Evolutionary conservation across 345 rosid species (phyloP).

Genomic region (Draba incana): DNA sequence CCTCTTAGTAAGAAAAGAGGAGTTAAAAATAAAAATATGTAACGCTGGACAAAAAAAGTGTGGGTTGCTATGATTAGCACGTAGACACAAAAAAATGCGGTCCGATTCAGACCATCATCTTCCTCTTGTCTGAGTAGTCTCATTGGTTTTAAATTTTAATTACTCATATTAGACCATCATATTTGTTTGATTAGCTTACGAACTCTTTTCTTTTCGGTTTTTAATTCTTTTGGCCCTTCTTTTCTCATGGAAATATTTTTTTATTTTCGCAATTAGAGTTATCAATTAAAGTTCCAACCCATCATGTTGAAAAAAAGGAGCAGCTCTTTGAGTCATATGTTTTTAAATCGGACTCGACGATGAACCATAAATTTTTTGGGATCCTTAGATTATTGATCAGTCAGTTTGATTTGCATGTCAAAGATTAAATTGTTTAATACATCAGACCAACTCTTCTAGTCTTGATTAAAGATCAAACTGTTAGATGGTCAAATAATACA

Average conservation of each 20-base stretch:
- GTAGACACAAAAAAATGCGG: constrained; percentile 51
- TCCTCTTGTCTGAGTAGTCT: constrained; percentile 34
- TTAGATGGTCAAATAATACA: background rate
- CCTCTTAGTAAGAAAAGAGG: background rate
- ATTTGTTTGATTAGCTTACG: constrained; percentile 19
- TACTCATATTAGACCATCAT: constrained; percentile 21
- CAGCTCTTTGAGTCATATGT: background rate
- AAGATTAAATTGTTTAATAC: too few species aligned
- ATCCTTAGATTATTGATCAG: background rate
- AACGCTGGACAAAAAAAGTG: constrained; percentile 22
- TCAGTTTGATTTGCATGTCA: too few species aligned
- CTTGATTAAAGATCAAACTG: background rate
- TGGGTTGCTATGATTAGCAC: constrained; percentile 42
- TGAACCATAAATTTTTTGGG: background rate
- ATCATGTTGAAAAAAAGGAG: background rate
- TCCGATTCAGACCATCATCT: constrained; percentile 64
- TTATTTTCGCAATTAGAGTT: background rate
- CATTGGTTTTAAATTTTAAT: constrained; percentile 29
- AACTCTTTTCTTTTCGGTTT: constrained; percentile 12
- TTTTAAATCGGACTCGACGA: background rate
- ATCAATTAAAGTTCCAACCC: background rate
- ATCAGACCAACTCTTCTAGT: too few species aligned
- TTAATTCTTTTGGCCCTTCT: background rate
- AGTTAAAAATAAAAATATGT: background rate
- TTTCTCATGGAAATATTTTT: constrained; percentile 2